Evolutionary conservation across 306 rosid species (phyloP).

Genomic region (Cucurbita argyrosperma): DNA sequence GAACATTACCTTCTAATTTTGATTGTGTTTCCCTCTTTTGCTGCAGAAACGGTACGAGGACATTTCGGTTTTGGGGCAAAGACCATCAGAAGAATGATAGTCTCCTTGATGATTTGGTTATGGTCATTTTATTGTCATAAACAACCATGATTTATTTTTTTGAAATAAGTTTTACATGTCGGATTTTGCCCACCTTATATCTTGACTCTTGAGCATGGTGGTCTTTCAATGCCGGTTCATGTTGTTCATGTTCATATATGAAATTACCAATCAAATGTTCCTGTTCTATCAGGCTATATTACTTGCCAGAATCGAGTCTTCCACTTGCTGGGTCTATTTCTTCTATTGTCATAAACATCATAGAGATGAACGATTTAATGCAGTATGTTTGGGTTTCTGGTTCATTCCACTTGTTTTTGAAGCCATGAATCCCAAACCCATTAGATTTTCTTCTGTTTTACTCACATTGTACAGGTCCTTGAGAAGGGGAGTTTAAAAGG

Average conservation of each 20-base stretch:
- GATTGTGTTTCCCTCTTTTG: background rate
- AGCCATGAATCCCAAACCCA: background rate
- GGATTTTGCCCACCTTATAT: background rate
- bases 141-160: background rate
- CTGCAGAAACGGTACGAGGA: conserved; percentile 54
- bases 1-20: background rate
- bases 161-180: background rate
- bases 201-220: background rate
- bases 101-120: background rate
- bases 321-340: background rate
- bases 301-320: background rate
- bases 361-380: background rate
- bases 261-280: background rate
- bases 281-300: background rate
- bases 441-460: no score
- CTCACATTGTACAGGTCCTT: background rate
- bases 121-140: background rate
- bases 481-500: no score
- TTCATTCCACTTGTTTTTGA: background rate
- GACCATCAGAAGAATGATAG: conserved; percentile 37
- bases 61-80: conserved; percentile 46
- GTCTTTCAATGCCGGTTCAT: background rate
- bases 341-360: background rate
- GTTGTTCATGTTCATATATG: background rate
- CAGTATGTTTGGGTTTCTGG: background rate